phyloP scores from a whole-genome alignment of 176 grass and related monocot species.

The Echinochloa phyllopogon region DNA sequence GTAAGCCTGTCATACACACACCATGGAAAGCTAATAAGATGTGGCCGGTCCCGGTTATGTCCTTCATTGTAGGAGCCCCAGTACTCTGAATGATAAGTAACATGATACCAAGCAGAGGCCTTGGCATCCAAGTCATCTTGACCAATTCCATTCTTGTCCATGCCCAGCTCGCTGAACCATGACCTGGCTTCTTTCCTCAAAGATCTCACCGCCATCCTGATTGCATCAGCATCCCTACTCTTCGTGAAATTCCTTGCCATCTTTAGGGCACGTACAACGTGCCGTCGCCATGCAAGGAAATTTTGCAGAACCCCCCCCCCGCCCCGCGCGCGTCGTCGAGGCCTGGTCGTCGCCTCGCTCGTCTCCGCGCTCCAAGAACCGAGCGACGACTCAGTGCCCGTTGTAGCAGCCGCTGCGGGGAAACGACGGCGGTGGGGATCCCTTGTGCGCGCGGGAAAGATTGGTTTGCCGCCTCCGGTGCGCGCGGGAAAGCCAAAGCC shows the following conservation, averaged over 20 bases:
- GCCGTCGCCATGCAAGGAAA: too few species aligned
- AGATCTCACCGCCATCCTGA: conserved; percentile 67
- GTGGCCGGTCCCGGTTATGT: conserved; percentile 47
- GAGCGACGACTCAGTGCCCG: too few species aligned
- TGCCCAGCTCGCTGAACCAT: conserved; percentile 63
- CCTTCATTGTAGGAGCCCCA: conserved; percentile 66
- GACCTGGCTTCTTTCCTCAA: conserved; percentile 83
- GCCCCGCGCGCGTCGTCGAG: too few species aligned
- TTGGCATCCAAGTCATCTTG: conserved; percentile 65
- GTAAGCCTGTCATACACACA: conserved; percentile 74
- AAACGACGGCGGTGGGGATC: too few species aligned
- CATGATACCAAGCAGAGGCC: conserved; percentile 94
- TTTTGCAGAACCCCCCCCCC: too few species aligned
- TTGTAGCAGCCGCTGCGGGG: too few species aligned
- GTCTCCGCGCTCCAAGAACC: too few species aligned
- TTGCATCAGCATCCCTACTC: conserved; percentile 76
- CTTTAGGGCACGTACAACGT: conserved; percentile 75
- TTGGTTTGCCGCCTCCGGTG: too few species aligned
- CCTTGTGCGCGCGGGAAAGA: too few species aligned
- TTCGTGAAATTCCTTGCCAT: conserved; percentile 82
- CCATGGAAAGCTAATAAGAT: conserved; percentile 95
- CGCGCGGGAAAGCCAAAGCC: too few species aligned
- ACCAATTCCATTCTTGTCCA: conserved; percentile 36
- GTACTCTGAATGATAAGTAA: conserved; percentile 71
- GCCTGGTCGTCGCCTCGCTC: too few species aligned